Conservation (phyloP, 2,329 filamentous ascomycete genomes). For the Phialophora tarda region DNA sequence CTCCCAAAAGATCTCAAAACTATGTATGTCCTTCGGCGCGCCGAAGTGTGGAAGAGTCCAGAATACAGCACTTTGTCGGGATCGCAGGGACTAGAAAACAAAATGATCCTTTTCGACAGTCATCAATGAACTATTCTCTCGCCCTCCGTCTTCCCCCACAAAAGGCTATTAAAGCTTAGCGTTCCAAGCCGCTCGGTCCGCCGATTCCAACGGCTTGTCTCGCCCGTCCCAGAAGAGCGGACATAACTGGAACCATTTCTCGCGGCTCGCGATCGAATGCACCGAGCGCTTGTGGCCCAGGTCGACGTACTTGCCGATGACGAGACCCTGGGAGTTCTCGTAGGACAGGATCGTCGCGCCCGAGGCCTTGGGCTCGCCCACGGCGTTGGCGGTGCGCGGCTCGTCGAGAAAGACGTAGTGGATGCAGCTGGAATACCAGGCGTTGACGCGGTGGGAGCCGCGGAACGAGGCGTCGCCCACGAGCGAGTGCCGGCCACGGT, state of each 20-base stretch:
- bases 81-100: background rate
- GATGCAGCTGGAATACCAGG: slow-evolving; percentile 64
- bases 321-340: slow-evolving; percentile 75
- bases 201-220: slow-evolving; percentile 51
- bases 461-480: slow-evolving; percentile 64
- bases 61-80: no score
- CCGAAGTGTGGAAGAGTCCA: no score
- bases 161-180: slow-evolving; percentile 49
- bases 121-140: no score
- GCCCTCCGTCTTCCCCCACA: background rate
- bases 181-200: slow-evolving; percentile 55
- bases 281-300: slow-evolving; percentile 74
- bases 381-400: slow-evolving; percentile 59
- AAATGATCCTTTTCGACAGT: background rate
- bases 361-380: slow-evolving; percentile 72
- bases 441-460: slow-evolving; percentile 61
- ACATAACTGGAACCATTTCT: slow-evolving; percentile 70
- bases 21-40: no score
- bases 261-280: slow-evolving; percentile 67
- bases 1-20: no score
- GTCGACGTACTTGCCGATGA: slow-evolving; percentile 73
- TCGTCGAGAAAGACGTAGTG: slow-evolving; percentile 67
- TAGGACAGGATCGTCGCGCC: slow-evolving; percentile 74
- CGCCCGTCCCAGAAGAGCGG: slow-evolving; percentile 58
- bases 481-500: slow-evolving; percentile 66